Evolutionary conservation across 164 flowering plant genomes (phyloP), one percentile per base, ranked within the genome.

Genomic region (Litsea cubeba): DNA sequence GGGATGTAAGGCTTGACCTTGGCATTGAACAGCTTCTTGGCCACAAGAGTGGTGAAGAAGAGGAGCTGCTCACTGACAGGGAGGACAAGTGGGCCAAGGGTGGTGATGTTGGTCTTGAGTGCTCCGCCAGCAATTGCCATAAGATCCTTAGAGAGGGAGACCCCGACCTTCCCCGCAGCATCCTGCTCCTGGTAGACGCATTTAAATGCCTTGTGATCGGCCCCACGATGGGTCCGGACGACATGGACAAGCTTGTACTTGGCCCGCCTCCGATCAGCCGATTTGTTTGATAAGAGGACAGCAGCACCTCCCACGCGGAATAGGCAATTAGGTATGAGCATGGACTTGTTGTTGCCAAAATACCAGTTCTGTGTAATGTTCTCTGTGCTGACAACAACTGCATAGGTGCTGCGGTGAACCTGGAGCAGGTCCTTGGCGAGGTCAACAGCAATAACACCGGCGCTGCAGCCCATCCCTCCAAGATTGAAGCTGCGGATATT

Each of bases 391-490:
- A 93, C 94, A 35, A 93, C 94, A 65, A 93, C 82, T 0, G 95
- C 97, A 62, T 84, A 88, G 40, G 91, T 88, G 69, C 84, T 86
- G 46, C 93, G 65, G 71, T 93, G 95, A 75, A 88, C 85, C 70
- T 86, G 94, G 18, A 93, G 71, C 79, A 93, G 62, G 71, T 93
- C 93, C 67, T 82, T 86, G 10, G 95, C 97, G 3, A 93, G 84
- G 77, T 88, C 91, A 62, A 93, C 23, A 8, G 95, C 87, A 8
- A 93, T 89, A 0, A 90, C 94, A 1, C 97, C 92, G 28, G 94
- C 95, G 71, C 89, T 86, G 70, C 95, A 90, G 0, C 97, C 97
- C 97, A 93, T 93, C 2, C 97, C 97, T 0, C 94, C 95, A 24
- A 93, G 76, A 75, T 91, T 93, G 69, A 79, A 88, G 30, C 87